Evolutionary conservation across 2,329 filamentous ascomycete genomes (phyloP), one percentile per base, ranked within the genome.

Genomic region (Alternaria arbusti): DNA sequence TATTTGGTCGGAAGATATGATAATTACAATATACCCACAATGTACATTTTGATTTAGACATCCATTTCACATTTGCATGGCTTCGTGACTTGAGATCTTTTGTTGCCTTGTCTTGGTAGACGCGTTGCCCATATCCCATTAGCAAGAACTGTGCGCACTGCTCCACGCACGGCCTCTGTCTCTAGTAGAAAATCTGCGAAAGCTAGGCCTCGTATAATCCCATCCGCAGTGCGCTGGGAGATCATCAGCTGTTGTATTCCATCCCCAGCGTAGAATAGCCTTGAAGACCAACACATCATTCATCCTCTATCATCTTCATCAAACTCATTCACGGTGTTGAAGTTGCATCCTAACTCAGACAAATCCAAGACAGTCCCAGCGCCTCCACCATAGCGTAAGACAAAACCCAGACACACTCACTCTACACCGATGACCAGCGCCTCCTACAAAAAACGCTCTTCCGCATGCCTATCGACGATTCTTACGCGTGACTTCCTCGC

Each of bases 1-100:
- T 10, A 51, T 36, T 22, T 28, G 9, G 28, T 22, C 9, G 28
- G 17, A 51, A 22, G 28, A 51, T 51, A 32, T 36, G 49, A 51
- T 36, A 36, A 51, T 51, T 51, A 36, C 28, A 32, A 51, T 51
- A 51, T 51, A 51, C 49, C 49, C 49, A 51, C 28, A 51, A 51
- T 32, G 28, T 46, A 23, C 36, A 40, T 40, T 40, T 40, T 40
- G 36, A 40, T 40, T 40, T n/a, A n/a, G 15, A 1, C 32, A 36
- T 15, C 13, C 30, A 15, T 32, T 32, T 32, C 30, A 13, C 30
- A 32, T 32, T 15, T 32, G 30, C 30, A 15, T 15, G 30, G 30
- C 30, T 32, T 32, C 7, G 5, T 32, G 28, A 32, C 30, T 36
- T 36, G 15, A 13, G 17, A 22, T 9, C 17, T 46, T 46, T 22